Conservation (phyloP, 345 rosid species). For the Odontarrhena argentea region DNA sequence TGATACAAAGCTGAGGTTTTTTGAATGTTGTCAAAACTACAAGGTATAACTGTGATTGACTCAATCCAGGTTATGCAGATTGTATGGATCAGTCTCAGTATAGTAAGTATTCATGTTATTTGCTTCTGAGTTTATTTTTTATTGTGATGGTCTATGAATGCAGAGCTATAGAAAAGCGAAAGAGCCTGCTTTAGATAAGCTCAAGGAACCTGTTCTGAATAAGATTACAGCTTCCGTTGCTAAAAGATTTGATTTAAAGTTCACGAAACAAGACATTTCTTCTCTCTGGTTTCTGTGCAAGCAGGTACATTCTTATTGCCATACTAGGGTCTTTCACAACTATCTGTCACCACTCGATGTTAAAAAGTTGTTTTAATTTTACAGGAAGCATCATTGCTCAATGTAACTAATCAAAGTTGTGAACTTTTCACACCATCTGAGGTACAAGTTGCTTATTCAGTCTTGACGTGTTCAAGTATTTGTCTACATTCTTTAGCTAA, state of each 20-base stretch:
- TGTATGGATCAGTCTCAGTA: background rate
- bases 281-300: constrained; percentile 96
- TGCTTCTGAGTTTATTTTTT: constrained; percentile 18
- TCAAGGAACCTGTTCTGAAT: constrained; percentile 80
- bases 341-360: background rate
- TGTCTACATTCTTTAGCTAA: background rate
- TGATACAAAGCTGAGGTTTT: constrained; percentile 75
- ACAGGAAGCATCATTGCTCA: constrained; percentile 92
- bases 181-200: constrained; percentile 72
- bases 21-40: constrained; percentile 83
- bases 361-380: constrained; percentile 1
- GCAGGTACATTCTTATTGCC: constrained; percentile 54
- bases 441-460: constrained; percentile 47
- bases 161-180: constrained; percentile 62
- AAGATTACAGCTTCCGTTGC: constrained; percentile 68
- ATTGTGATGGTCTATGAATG: constrained; percentile 27
- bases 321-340: background rate
- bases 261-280: constrained; percentile 73
- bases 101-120: background rate
- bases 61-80: background rate
- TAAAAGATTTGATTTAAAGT: constrained; percentile 58
- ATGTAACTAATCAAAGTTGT: constrained; percentile 84
- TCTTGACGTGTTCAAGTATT: background rate
- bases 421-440: constrained; percentile 75
- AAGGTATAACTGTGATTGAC: constrained; percentile 54